phyloP scores from a whole-genome alignment of 352 stramenopile species.

The Phytophthora sansomeana region DNA sequence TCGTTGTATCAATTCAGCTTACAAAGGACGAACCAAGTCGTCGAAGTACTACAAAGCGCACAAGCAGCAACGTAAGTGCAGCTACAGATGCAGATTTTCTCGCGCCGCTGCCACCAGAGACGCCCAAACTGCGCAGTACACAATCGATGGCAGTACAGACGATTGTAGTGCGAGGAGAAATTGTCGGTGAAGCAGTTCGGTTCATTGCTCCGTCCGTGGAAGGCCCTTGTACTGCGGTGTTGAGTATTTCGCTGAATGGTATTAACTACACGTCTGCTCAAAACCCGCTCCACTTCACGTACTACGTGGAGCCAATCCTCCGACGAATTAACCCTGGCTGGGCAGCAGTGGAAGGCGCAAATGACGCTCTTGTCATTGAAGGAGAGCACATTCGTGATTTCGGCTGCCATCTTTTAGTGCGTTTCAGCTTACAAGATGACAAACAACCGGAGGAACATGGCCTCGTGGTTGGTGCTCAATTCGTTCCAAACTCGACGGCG shows the following conservation, averaged over 20 bases:
- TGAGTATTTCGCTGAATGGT: constrained; percentile 79
- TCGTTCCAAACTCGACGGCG: constrained; percentile 28
- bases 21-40: constrained; percentile 5
- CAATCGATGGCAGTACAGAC: background rate
- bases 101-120: background rate
- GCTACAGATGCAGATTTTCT: background rate
- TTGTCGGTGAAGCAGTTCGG: constrained; percentile 65
- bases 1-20: constrained; percentile 58
- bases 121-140: background rate
- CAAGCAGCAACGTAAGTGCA: background rate
- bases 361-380: constrained; percentile 42
- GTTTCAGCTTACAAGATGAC: constrained; percentile 52
- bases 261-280: constrained; percentile 77
- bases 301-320: constrained; percentile 65
- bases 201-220: constrained; percentile 58
- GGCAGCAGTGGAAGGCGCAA: constrained; percentile 48
- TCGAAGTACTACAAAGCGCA: constrained; percentile 6
- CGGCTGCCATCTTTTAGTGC: constrained; percentile 51
- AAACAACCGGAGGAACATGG: constrained; percentile 15
- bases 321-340: constrained; percentile 59
- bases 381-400: constrained; percentile 66
- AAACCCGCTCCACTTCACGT: constrained; percentile 57
- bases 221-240: constrained; percentile 45
- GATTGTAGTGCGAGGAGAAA: constrained; percentile 58
- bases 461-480: constrained; percentile 43